Percentiles rank a stretch among this genome's conserved stretches.
These are phyloP conservation scores for Cladosporium oxysporum DNA, from an alignment of 2,329 filamentous ascomycete species.

Conservation along the genomic window DNA sequence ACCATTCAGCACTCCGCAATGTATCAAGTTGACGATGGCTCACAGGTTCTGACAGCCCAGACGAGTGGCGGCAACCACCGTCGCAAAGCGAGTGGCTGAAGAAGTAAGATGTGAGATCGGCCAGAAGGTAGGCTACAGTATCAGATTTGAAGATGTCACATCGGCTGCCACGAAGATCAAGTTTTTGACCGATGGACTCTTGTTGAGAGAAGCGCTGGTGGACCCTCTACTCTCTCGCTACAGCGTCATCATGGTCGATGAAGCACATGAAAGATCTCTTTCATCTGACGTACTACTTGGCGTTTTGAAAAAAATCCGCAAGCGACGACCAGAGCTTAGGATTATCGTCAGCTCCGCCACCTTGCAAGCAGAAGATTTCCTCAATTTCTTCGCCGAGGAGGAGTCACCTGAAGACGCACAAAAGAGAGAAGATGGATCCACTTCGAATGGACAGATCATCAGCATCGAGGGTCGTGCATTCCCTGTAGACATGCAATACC, in stretches of 20 bases:
- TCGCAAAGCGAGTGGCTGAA: conserved; percentile 84
- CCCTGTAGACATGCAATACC: conserved; percentile 82
- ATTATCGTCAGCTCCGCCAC: conserved; percentile 94
- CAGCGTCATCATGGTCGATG: conserved; percentile 95
- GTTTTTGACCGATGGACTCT: conserved; percentile 89
- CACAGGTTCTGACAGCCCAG: conserved; percentile 64
- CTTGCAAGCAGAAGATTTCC: conserved; percentile 82
- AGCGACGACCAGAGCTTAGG: conserved; percentile 75
- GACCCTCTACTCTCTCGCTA: conserved; percentile 90
- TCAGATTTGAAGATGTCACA: conserved; percentile 87
- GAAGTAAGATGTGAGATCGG: conserved; percentile 84
- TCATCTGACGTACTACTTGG: conserved; percentile 91
- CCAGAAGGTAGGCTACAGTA: conserved; percentile 85
- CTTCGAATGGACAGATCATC: conserved; percentile 63
- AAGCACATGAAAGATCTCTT: conserved; percentile 90
- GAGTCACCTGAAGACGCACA: conserved; percentile 34
- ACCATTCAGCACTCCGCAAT: neutral
- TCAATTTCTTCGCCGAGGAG: conserved; percentile 70
- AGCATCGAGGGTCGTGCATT: conserved; percentile 86
- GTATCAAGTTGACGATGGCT: conserved; percentile 33
- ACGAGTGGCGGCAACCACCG: conserved; percentile 85
- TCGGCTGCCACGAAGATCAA: conserved; percentile 86
- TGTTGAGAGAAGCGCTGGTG: conserved; percentile 88
- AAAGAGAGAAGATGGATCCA: conserved; percentile 23
- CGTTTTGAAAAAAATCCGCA: conserved; percentile 85